These are phyloP conservation scores for Suhomyces tanzawaensis DNA, from an alignment of 805 yeast genomes.

Conservation along the genomic window DNA sequence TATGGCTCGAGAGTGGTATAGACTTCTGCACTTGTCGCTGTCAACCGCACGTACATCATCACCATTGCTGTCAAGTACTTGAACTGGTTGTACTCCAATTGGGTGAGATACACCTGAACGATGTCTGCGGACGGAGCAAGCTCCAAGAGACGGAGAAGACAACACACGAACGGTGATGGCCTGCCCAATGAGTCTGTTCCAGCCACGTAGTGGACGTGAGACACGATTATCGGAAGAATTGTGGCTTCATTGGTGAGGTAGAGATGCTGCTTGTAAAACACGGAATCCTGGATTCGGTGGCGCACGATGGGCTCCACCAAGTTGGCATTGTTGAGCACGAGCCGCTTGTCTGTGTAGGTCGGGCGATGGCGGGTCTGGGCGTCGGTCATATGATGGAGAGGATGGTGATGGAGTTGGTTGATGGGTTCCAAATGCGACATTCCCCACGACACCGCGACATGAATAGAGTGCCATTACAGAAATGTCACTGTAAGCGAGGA, in stretches of 20 bases:
- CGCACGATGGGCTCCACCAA: slow-evolving; percentile 42
- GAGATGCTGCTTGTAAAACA: slow-evolving; percentile 42
- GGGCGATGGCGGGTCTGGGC: too few relatives aligned
- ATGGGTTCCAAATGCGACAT: too few relatives aligned
- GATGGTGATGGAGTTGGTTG: too few relatives aligned
- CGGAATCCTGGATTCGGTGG: slow-evolving; percentile 41
- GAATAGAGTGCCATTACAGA: too few relatives aligned
- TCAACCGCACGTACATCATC: slow-evolving; percentile 60
- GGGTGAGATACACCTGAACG: slow-evolving; percentile 51
- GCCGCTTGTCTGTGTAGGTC: slow-evolving; percentile 27
- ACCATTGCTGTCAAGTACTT: slow-evolving; percentile 73
- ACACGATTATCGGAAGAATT: slow-evolving; percentile 31
- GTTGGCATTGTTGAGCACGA: slow-evolving; percentile 26
- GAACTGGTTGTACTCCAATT: slow-evolving; percentile 55
- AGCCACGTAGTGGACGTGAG: slow-evolving; percentile 49
- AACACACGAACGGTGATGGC: slow-evolving; percentile 74
- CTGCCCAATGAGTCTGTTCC: slow-evolving; percentile 54
- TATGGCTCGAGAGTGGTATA: slow-evolving; percentile 53
- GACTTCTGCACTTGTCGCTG: slow-evolving; percentile 37
- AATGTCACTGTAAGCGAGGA: too few relatives aligned
- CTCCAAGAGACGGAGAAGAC: slow-evolving; percentile 74
- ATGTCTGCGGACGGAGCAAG: slow-evolving; percentile 65
- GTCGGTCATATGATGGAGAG: too few relatives aligned
- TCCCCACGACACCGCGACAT: too few relatives aligned
- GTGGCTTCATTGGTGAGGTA: slow-evolving; percentile 41